Percentiles rank a stretch among this genome's conserved stretches.
Evolutionary conservation across 2,329 filamentous ascomycete genomes (phyloP).

Genomic region (Ophiostoma australiae): DNA sequence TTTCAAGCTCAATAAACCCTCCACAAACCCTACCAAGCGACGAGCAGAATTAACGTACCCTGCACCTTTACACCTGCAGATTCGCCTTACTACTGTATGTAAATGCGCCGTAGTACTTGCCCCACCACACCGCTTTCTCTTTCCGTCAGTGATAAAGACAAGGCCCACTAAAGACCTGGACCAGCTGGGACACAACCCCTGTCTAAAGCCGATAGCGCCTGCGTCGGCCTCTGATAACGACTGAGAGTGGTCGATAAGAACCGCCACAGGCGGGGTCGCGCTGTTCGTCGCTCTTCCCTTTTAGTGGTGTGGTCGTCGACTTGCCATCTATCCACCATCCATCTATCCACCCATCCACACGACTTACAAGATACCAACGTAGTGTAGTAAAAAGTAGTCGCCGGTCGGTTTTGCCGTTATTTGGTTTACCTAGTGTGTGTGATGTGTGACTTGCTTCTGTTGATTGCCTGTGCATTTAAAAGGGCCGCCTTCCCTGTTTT

Average conservation of each 20-base stretch:
- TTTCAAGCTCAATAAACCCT: too few species aligned
- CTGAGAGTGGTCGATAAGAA: background rate
- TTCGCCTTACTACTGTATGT: too few species aligned
- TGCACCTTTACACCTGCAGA: background rate
- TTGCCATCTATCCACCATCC: background rate
- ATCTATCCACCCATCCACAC: background rate
- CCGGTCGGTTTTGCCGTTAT: background rate
- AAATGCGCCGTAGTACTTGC: conserved; percentile 6
- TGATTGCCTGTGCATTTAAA: background rate
- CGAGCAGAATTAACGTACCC: background rate
- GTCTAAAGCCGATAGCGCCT: conserved; percentile 9
- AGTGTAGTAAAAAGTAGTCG: background rate
- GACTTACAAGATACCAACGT: background rate
- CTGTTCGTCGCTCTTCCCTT: background rate
- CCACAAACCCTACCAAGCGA: too few species aligned
- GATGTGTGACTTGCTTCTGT: background rate
- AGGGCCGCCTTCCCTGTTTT: background rate
- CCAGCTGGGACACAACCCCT: conserved; percentile 8
- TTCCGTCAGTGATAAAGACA: conserved; percentile 18
- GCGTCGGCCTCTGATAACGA: background rate
- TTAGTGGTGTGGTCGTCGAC: background rate
- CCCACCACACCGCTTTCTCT: conserved; percentile 22
- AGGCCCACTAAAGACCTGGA: background rate
- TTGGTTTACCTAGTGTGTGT: background rate
- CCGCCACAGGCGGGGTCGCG: conserved; percentile 7